Conservation (phyloP, 1,284 basidiomycete species). For the Ustilago cynodontis region DNA sequence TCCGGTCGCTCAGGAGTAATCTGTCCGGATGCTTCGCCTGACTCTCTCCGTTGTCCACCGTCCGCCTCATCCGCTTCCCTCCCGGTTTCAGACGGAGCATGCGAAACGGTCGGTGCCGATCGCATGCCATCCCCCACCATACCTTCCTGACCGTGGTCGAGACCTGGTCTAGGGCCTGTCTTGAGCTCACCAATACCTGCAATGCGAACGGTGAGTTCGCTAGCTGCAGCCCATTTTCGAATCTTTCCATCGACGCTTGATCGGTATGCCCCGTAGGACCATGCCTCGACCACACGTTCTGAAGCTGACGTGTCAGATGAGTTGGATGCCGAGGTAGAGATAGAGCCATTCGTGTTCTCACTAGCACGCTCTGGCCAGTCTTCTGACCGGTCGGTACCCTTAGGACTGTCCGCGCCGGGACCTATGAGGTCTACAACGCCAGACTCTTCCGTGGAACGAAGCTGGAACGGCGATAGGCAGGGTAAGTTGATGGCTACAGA, state of each 20-base stretch:
- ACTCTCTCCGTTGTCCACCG: not conserved
- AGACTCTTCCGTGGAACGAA: conserved; percentile 3
- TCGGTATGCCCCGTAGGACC: conserved; percentile 16
- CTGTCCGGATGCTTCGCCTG: not conserved
- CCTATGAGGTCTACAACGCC: conserved; percentile 10
- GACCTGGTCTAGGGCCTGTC: not conserved
- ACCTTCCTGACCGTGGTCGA: too few relatives aligned
- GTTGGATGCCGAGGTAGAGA: conserved; percentile 3
- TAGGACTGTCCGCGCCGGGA: not conserved
- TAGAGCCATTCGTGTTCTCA: conserved; percentile 8
- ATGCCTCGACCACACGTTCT: conserved; percentile 12
- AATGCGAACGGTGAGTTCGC: not conserved
- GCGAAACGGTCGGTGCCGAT: not conserved
- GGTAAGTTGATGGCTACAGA: conserved; percentile 8
- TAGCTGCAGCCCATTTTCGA: conserved; percentile 12
- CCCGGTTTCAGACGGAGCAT: not conserved
- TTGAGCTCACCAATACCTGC: conserved; percentile 15
- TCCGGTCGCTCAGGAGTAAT: not conserved
- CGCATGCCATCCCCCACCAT: not conserved
- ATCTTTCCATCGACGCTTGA: conserved; percentile 9
- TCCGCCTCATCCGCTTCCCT: not conserved
- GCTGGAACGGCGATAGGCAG: conserved; percentile 6
- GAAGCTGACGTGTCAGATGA: not conserved
- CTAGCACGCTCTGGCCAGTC: conserved; percentile 11
- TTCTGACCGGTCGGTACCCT: not conserved